Conservation (phyloP, 768 basidiomycete species). For the Lactarius tabidus region DNA sequence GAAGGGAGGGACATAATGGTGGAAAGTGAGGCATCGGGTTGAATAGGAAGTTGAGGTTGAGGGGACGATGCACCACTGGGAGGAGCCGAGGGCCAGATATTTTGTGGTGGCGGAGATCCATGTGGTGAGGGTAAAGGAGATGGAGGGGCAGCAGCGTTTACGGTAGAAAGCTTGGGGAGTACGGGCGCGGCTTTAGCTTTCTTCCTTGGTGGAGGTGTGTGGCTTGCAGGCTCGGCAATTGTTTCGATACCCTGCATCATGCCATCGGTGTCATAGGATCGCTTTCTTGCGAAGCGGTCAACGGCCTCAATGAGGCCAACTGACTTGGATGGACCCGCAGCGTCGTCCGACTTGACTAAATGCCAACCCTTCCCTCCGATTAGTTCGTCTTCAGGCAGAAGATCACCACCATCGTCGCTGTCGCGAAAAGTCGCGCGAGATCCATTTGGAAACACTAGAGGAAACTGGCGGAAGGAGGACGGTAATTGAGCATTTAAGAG, state of each 20-base stretch:
- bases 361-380: constrained; percentile 68
- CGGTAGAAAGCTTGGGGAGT: constrained; percentile 55
- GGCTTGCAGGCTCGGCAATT: constrained; percentile 44
- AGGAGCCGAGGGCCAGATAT: constrained; percentile 76
- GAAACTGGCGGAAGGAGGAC: constrained; percentile 65
- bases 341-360: constrained; percentile 66
- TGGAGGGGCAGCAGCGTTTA: constrained; percentile 73
- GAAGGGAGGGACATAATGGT: constrained; percentile 84
- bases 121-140: constrained; percentile 83
- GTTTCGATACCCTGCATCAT: constrained; percentile 76
- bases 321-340: constrained; percentile 43
- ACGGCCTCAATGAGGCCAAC: constrained; percentile 76
- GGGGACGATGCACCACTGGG: constrained; percentile 77
- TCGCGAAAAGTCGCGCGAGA: constrained; percentile 76
- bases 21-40: constrained; percentile 77
- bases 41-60: constrained; percentile 59
- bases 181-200: constrained; percentile 62
- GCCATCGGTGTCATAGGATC: constrained; percentile 50
- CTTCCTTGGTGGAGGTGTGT: constrained; percentile 62
- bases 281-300: constrained; percentile 68
- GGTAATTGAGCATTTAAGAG: constrained; percentile 74
- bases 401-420: constrained; percentile 53
- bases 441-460: constrained; percentile 77
- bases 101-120: constrained; percentile 74
- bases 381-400: constrained; percentile 67